Evolutionary conservation across 2,329 filamentous ascomycete species (phyloP).

Genomic region (Erysiphe pulchra): DNA sequence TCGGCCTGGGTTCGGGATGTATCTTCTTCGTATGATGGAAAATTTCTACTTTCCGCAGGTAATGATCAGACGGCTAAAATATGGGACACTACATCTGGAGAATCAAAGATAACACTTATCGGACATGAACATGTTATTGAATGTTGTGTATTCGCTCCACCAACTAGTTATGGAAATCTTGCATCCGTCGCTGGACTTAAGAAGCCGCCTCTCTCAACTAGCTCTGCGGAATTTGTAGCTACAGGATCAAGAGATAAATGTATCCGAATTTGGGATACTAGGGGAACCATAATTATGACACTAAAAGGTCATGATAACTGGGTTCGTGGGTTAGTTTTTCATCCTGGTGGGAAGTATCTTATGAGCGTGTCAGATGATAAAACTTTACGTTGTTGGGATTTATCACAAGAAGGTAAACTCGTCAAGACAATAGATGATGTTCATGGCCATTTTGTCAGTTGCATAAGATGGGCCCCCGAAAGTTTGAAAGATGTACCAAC

Average conservation of each 20-base stretch:
- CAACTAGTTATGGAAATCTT: slow-evolving; percentile 51
- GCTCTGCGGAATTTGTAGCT: slow-evolving; percentile 65
- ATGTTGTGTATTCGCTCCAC: slow-evolving; percentile 67
- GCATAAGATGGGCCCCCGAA: slow-evolving; percentile 66
- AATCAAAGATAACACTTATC: slow-evolving; percentile 54
- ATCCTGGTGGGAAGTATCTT: slow-evolving; percentile 77
- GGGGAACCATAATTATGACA: slow-evolving; percentile 64
- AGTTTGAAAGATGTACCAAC: slow-evolving; percentile 31
- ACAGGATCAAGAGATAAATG: slow-evolving; percentile 78
- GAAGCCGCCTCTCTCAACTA: slow-evolving; percentile 48
- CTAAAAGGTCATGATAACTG: slow-evolving; percentile 82
- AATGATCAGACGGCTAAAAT: slow-evolving; percentile 60
- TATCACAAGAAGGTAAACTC: slow-evolving; percentile 70
- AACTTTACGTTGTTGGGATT: slow-evolving; percentile 79
- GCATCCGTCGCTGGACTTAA: slow-evolving; percentile 58
- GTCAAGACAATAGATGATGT: slow-evolving; percentile 57
- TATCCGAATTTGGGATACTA: slow-evolving; percentile 69
- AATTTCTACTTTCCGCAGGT: slow-evolving; percentile 58
- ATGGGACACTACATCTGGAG: slow-evolving; percentile 55
- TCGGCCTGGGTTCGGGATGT: slow-evolving; percentile 82
- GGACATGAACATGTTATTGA: slow-evolving; percentile 73
- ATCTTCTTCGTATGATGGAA: slow-evolving; percentile 55
- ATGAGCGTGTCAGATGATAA: slow-evolving; percentile 75
- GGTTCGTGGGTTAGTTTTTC: slow-evolving; percentile 67
- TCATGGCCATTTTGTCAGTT: slow-evolving; percentile 67